Evolutionary conservation across 2,329 filamentous ascomycete species (phyloP), one percentile per base, ranked within the genome.

Genomic region (Tolypocladium album): DNA sequence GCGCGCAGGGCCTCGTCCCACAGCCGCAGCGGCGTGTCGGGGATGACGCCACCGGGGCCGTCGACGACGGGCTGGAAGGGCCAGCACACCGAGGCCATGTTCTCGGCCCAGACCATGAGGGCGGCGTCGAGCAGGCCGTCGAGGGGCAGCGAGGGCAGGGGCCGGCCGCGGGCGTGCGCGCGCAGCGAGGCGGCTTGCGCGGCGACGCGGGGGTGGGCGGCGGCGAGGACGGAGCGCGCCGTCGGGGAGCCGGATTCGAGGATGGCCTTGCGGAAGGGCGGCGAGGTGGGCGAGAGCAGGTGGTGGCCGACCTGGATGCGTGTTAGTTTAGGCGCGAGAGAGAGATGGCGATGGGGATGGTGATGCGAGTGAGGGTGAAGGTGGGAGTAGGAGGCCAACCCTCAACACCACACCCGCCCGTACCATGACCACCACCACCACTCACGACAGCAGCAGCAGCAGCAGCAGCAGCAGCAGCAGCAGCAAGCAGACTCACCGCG

Each of bases 21-120:
- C n/a, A 79, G 78, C n/a, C 78, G 74, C 15, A 87, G 76, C 3
- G 87, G 87, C 13, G 80, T 72, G 34, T 79, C 75, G 2, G 79
- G 76, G 58, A 90, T 83, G 17, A 86, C 70, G 15, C 81, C 79
- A 4, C 69, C 72, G 24, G 13, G 13, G 45, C 45, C 80, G 66
- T 88, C 86, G 60, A 90, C 81, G 42, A 86, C 83, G 9, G 87
- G 87, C 66, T 89, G 88, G 73, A 89, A 90, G 0, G 88, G 77
- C 83, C 83, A 86, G 36, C 77, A 75, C 11, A 84, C 72, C 9
- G 72, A 74, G 4, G 67, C 64, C n/a, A 71, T 68, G 66, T 79
- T 78, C 55, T 69, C 69, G 12, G 70, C 63, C 73, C 76, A 84
- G 38, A 84, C 73, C 7, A 59, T 52, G 55, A 74, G 69, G 8